Evolutionary conservation across 2,329 filamentous ascomycete species (phyloP), one percentile per base, ranked within the genome.

Genomic region (Beauveria asiatica): DNA sequence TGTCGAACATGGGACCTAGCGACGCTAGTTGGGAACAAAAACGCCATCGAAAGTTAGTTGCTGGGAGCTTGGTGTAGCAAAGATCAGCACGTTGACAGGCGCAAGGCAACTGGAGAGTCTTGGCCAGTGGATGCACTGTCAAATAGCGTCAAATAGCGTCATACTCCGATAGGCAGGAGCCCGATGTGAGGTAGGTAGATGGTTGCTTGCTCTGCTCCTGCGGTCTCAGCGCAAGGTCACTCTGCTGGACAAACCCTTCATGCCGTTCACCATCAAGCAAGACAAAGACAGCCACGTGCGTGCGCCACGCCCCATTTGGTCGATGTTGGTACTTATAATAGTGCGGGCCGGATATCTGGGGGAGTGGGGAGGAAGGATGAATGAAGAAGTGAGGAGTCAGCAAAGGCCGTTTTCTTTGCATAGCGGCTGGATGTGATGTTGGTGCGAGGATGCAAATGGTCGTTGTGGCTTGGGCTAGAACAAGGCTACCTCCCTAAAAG

Each of bases 81-180:
- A 33, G 48, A 59, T 59, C 56, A 52, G 56, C 56, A 59, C 56
- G 56, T 52, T 59, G 56, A 52, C 56, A 37, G 56, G 25, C 19
- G 16, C 11, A 13, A 30, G 21, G 27, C 23, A 9, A n/a, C 45
- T 21, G 25, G 16, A 45, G 48, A 42, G 13, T 23, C 56, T 50
- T 57, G 46, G 55, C 45, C 23, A 16, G 39, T 44, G 56, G 46
- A 21, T 27, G 48, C 39, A 19, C n/a, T 52, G n/a, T 19, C 23
- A 23, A 45, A 44, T 7, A 23, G 2, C n/a, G n/a, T n/a, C n/a
- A n/a, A n/a, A 2, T 23, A 49, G 39, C 48, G 21, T 16, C 30
- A 13, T 45, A 8, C 39, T 37, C 37, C 48, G 56, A 59, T 59
- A 59, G 39, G 48, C 25, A 5, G 33, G 11, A 27, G 11, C 13